A percentile compares a stretch with the other conserved stretches of the same genome.
Evolutionary conservation across 1,284 basidiomycete genomes (phyloP).

Genomic region (Rhodotorula glutinis): DNA sequence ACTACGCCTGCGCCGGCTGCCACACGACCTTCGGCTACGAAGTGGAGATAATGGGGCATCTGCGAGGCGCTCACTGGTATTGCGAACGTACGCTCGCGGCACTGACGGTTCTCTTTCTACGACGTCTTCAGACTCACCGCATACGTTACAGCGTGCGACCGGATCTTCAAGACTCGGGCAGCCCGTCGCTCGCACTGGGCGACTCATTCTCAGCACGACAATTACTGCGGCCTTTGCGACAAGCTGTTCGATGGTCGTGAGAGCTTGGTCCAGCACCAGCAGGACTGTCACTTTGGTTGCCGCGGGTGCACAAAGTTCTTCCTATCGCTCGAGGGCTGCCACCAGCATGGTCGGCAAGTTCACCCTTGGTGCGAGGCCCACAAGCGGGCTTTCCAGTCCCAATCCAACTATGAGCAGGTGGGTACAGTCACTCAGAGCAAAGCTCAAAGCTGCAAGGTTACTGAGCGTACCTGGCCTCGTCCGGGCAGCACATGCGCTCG

Average conservation of each 20-base stretch:
- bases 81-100: background rate
- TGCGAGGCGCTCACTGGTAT: background rate
- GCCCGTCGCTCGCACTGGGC: conserved; percentile 17
- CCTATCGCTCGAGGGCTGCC: conserved; percentile 48
- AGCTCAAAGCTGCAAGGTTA: too few species aligned
- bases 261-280: conserved; percentile 12
- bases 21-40: too few species aligned
- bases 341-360: conserved; percentile 56
- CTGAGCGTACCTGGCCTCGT: background rate
- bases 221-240: conserved; percentile 55
- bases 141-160: background rate
- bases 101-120: background rate
- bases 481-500: conserved; percentile 49
- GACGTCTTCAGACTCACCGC: too few species aligned
- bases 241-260: conserved; percentile 46
- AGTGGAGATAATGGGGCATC: background rate
- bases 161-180: background rate
- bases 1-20: too few species aligned
- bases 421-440: background rate
- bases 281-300: conserved; percentile 15
- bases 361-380: conserved; percentile 46
- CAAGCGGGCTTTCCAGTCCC: background rate
- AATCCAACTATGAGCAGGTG: background rate
- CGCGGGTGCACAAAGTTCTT: conserved; percentile 45
- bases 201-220: conserved; percentile 48